Evolutionary conservation across 75 land plant species (phyloP).

Genomic region (Sequoia sempervirens): DNA sequence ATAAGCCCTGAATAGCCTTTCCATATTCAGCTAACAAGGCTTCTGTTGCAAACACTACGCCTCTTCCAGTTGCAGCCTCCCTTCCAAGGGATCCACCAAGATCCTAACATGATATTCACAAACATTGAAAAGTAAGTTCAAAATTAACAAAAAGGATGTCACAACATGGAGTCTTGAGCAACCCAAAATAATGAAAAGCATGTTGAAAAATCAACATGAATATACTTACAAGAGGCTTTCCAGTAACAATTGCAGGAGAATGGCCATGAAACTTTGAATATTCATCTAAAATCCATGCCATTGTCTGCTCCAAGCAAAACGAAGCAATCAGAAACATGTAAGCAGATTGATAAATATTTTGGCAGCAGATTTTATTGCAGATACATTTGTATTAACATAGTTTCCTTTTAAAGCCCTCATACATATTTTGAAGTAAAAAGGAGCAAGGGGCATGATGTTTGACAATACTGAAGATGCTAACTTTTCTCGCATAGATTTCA

Average conservation of each 20-base stretch:
- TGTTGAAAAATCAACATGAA: background rate
- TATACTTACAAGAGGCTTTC: slow-evolving; percentile 85
- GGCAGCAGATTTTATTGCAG: background rate
- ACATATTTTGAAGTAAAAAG: background rate
- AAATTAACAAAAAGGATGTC: background rate
- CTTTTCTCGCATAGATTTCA: background rate
- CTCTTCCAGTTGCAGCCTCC: slow-evolving; percentile 85
- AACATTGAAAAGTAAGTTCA: background rate
- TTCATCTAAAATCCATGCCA: slow-evolving; percentile 98
- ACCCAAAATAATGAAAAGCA: background rate
- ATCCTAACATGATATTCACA: slow-evolving; percentile 37
- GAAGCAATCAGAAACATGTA: slow-evolving; percentile 3
- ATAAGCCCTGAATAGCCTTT: slow-evolving; percentile 36
- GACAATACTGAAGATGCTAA: background rate
- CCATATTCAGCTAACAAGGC: slow-evolving; percentile 70
- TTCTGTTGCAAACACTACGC: slow-evolving; percentile 69
- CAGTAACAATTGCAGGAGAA: slow-evolving; percentile 91
- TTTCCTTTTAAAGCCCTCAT: background rate
- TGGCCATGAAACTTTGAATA: slow-evolving; percentile 96
- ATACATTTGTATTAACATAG: background rate
- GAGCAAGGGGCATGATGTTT: background rate
- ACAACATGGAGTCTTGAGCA: background rate
- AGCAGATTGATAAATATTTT: background rate
- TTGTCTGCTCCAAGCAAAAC: slow-evolving; percentile 49
- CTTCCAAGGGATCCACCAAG: slow-evolving; percentile 87